Percentiles rank a stretch among this genome's conserved stretches.
Conservation (phyloP, 441 rosid genomes). For the Metrosideros polymorpha region DNA sequence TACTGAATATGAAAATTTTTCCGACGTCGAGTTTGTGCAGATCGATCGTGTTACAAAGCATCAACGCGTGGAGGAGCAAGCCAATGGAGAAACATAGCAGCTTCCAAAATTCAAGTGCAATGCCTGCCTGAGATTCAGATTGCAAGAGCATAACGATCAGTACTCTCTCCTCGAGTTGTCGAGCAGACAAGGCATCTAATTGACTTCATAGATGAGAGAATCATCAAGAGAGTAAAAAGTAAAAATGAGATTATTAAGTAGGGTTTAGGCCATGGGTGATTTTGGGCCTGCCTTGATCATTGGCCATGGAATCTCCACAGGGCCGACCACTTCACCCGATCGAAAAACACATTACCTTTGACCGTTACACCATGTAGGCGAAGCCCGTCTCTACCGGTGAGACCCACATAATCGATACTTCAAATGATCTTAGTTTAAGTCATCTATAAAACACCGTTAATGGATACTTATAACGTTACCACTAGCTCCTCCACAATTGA, state of each 20-base stretch:
- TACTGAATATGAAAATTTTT: too few species aligned
- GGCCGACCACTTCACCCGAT: too few species aligned
- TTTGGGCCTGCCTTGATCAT: not conserved
- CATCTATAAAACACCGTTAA: too few species aligned
- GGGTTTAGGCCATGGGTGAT: not conserved
- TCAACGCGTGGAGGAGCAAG: not conserved
- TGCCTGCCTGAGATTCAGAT: not conserved
- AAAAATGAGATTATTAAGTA: not conserved
- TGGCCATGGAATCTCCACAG: not conserved
- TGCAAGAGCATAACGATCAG: not conserved
- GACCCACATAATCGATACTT: rapidly evolving
- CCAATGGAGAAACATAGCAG: not conserved
- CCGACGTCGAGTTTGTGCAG: not conserved
- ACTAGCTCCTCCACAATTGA: too few species aligned
- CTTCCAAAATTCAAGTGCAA: not conserved
- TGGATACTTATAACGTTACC: too few species aligned
- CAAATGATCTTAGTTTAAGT: too few species aligned
- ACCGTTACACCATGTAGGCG: not conserved
- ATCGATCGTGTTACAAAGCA: not conserved
- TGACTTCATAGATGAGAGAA: not conserved
- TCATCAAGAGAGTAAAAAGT: not conserved
- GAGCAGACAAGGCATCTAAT: not conserved
- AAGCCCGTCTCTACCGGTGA: not conserved
- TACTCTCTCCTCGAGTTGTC: not conserved
- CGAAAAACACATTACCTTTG: not conserved